A percentile compares a stretch with the other conserved stretches of the same genome.
Evolutionary conservation across 1,139 yeast genomes (phyloP).

Genomic region (Blastobotrys proliferans): DNA sequence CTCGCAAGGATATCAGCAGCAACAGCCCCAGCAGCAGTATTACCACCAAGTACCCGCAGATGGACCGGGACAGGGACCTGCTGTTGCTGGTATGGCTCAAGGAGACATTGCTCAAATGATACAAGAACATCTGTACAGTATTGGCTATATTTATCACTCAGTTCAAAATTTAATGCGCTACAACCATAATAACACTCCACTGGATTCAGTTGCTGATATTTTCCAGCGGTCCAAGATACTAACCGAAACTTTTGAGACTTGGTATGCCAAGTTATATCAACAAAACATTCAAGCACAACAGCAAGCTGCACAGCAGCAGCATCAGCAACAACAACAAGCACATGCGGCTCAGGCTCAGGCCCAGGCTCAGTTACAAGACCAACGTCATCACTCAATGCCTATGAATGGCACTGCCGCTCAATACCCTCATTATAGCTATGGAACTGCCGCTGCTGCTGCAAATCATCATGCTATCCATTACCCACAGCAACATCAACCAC

Average conservation of each 20-base stretch:
- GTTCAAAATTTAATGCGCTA: too few relatives aligned
- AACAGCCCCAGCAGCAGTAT: slow-evolving; percentile 9
- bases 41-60: not conserved
- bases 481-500: not conserved
- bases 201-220: too few relatives aligned
- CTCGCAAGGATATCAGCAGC: slow-evolving; percentile 4
- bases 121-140: too few relatives aligned
- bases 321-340: slow-evolving; percentile 1
- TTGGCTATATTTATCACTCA: too few relatives aligned
- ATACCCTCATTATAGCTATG: not conserved
- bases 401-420: not conserved
- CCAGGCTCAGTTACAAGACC: not conserved
- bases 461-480: not conserved
- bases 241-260: too few relatives aligned
- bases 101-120: too few relatives aligned
- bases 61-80: not conserved
- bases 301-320: slow-evolving; percentile 3
- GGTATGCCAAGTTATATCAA: not conserved
- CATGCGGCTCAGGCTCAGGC: not conserved
- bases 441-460: not conserved
- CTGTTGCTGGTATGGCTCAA: too few relatives aligned
- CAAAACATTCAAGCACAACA: slow-evolving; percentile 2
- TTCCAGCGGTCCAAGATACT: too few relatives aligned
- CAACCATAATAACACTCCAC: too few relatives aligned
- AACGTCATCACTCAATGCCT: slow-evolving; percentile 9